phyloP scores from a whole-genome alignment of 129 eudicot genomes.

The Rutidosis leptorrhynchoides region DNA sequence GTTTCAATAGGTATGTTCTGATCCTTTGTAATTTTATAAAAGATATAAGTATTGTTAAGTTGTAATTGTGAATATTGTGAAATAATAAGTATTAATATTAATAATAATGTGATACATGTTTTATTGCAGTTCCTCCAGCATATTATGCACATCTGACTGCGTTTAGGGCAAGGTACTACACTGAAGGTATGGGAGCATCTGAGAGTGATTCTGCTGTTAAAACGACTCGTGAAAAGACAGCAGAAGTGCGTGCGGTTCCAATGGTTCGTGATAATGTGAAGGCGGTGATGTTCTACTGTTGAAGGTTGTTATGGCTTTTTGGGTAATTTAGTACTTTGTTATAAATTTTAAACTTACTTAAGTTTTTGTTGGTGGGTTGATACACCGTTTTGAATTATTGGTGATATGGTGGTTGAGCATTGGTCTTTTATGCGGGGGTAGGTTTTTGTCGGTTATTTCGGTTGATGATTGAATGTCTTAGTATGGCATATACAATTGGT shows the following conservation, averaged over 20 bases:
- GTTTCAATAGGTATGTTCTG: conserved; percentile 66
- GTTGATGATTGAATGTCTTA: no score
- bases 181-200: conserved; percentile 35
- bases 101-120: neutral
- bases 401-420: neutral
- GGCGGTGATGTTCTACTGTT: conserved; percentile 67
- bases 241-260: conserved; percentile 37
- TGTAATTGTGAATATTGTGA: no score
- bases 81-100: neutral
- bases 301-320: conserved; percentile 11
- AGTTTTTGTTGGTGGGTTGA: neutral
- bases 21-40: neutral
- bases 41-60: neutral
- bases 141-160: conserved; percentile 80
- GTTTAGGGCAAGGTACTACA: conserved; percentile 69
- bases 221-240: conserved; percentile 30
- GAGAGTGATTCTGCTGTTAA: conserved; percentile 41
- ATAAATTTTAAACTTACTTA: neutral
- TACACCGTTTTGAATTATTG: neutral
- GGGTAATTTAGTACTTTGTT: neutral
- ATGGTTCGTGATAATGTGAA: conserved; percentile 43
- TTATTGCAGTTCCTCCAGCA: conserved; percentile 70
- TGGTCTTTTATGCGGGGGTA: neutral
- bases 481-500: neutral
- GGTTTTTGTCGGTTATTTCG: neutral